Percentiles rank a stretch among this genome's conserved stretches.
Conservation (phyloP, 495 filamentous ascomycete genomes). For the Xylaria telfairii region DNA sequence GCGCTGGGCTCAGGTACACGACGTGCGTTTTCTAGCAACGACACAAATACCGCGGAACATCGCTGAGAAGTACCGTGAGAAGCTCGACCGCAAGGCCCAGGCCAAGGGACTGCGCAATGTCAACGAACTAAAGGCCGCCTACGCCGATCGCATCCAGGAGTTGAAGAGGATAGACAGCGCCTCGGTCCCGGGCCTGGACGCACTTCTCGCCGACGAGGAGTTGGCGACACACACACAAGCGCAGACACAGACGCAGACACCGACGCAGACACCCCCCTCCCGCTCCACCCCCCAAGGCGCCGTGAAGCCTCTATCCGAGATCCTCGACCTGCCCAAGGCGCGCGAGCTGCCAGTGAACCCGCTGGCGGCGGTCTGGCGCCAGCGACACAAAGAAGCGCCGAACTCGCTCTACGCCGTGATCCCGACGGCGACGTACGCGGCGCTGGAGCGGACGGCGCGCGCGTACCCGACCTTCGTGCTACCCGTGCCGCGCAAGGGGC, state of each 20-base stretch:
- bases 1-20: constrained; percentile 90
- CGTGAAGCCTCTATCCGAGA: constrained; percentile 81
- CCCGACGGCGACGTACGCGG: constrained; percentile 70
- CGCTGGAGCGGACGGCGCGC: constrained; percentile 70
- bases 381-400: constrained; percentile 75
- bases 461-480: constrained; percentile 87
- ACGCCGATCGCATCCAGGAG: constrained; percentile 78
- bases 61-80: constrained; percentile 82
- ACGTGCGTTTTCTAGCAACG: constrained; percentile 83
- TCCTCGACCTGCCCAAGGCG: constrained; percentile 82
- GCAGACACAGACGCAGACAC: neutral
- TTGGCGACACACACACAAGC: neutral
- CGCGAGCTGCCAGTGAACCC: constrained; percentile 75
- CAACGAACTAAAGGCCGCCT: constrained; percentile 78
- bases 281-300: constrained; percentile 51
- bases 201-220: constrained; percentile 41
- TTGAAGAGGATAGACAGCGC: constrained; percentile 62
- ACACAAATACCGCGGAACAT: constrained; percentile 65
- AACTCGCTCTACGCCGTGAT: constrained; percentile 82
- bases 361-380: constrained; percentile 87
- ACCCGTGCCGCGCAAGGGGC: constrained; percentile 74
- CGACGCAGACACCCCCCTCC: constrained; percentile 35
- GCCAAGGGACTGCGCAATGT: constrained; percentile 76
- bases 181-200: constrained; percentile 54
- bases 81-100: constrained; percentile 84